Conservation (phyloP, 768 basidiomycete species). For the Rhodotorula sphaerocarpa region DNA sequence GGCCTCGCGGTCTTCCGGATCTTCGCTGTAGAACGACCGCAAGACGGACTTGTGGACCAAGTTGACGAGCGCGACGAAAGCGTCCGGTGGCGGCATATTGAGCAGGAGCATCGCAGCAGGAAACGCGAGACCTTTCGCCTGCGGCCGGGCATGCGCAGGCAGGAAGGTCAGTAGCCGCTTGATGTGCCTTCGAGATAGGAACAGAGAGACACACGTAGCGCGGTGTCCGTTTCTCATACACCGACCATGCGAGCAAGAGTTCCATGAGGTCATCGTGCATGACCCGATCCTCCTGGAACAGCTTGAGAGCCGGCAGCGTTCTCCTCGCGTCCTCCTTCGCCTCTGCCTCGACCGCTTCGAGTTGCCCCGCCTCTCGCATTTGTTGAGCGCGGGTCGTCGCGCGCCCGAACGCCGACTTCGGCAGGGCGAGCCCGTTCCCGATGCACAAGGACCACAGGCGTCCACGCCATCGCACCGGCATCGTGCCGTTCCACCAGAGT, state of each 20-base stretch:
- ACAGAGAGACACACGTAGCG: constrained; percentile 61
- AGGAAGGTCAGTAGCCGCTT: too few relatives aligned
- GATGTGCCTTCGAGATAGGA: too few relatives aligned
- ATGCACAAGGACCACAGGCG: constrained; percentile 76
- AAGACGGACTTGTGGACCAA: constrained; percentile 74
- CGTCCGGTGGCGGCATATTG: constrained; percentile 65
- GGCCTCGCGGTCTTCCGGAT: constrained; percentile 78
- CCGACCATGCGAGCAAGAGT: constrained; percentile 78
- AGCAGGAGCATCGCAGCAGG: constrained; percentile 79
- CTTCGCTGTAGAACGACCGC: constrained; percentile 63
- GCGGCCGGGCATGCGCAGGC: background rate
- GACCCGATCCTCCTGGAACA: constrained; percentile 67
- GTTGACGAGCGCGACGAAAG: constrained; percentile 76
- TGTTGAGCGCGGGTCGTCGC: constrained; percentile 51
- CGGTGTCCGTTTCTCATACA: constrained; percentile 73
- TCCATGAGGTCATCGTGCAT: constrained; percentile 74
- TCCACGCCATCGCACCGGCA: constrained; percentile 71
- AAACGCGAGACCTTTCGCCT: constrained; percentile 40
- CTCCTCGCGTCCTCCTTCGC: constrained; percentile 63
- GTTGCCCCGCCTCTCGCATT: constrained; percentile 52
- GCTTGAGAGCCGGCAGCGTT: constrained; percentile 68
- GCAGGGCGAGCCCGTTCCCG: constrained; percentile 71
- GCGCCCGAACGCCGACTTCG: constrained; percentile 55
- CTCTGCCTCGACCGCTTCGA: constrained; percentile 26
- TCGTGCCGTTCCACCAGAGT: constrained; percentile 75